Conservation (phyloP, 2,329 filamentous ascomycete species). For the Cladosporium sp. region DNA sequence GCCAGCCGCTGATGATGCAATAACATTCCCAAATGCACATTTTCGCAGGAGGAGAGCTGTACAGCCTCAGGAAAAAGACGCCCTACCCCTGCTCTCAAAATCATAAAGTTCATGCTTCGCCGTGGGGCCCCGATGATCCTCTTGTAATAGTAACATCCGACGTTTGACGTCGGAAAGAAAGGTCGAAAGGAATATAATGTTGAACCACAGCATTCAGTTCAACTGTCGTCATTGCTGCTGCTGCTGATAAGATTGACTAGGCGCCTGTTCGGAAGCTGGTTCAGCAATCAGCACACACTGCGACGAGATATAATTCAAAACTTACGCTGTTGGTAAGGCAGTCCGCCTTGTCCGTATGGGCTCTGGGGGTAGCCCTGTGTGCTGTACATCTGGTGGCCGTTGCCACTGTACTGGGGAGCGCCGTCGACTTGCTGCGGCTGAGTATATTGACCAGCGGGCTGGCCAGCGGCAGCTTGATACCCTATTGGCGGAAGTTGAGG, state of each 20-base stretch:
- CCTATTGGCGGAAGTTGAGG: conserved; percentile 54
- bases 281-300: conserved; percentile 20
- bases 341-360: conserved; percentile 49
- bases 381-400: conserved; percentile 41
- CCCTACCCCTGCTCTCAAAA: conserved; percentile 13
- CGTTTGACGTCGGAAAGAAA: conserved; percentile 2
- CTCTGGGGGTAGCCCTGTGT: conserved; percentile 53
- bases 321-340: conserved; percentile 47
- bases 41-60: conserved; percentile 12
- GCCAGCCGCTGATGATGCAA: conserved; percentile 14
- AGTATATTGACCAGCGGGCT: conserved; percentile 47
- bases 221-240: conserved; percentile 12
- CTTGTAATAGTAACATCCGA: conserved; percentile 8
- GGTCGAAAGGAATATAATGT: conserved; percentile 5
- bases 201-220: background rate
- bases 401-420: conserved; percentile 49
- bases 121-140: conserved; percentile 17
- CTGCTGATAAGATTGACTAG: conserved; percentile 20
- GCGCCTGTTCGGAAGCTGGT: conserved; percentile 20
- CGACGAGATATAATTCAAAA: conserved; percentile 16
- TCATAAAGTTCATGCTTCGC: conserved; percentile 19
- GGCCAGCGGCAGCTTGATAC: conserved; percentile 50
- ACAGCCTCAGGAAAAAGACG: conserved; percentile 17
- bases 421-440: conserved; percentile 48
- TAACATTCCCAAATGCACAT: conserved; percentile 8